Evolutionary conservation across 179 eudicot genomes (phyloP), one percentile per base, ranked within the genome.

Genomic region (Amaranthus tricolor): DNA sequence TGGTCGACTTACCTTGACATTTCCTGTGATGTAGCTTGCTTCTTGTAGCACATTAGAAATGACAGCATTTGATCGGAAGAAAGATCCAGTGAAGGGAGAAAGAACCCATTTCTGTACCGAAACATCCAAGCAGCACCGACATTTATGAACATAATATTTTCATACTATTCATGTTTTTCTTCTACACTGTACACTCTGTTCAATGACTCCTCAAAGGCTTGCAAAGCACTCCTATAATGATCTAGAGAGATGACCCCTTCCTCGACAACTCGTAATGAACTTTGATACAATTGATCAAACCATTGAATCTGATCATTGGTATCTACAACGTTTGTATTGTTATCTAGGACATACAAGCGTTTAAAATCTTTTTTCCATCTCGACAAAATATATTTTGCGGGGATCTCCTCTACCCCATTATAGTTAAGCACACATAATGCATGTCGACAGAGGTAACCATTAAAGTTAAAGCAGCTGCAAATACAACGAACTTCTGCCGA

Each of bases 231-330:
- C 81, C 82, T 87, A 71, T 87, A 91, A 86, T 89, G 93, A 70
- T 91, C 91, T 7, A 82, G 5, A 9, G 93, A 87, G 54, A 89
- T 78, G 71, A 77, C 85, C 17, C 93, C 96, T 71, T 91, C 90
- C 80, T 91, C 91, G 58, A 91, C 86, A 66, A 89, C 89, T 73
- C 86, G 91, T 82, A 89, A 69, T 49, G 88, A 91, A 72, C 89
- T 85, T 78, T 82, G 69, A 60, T 87, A 86, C 77, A 91, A 80
- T 61, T 87, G 93, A 75, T 75, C 66, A 76, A 82, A 83, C 91
- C 83, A 69, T 55, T 87, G 84, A 59, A 72, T 76, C 55, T 66
- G 81, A 50, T 84, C 85, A 59, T 75, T 75, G 53, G 9, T 80
- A 74, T 88, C 90, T 53, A 58, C 62, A 44, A n/a, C 54, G 66